Conservation (phyloP, 768 basidiomycete species). For the Mycena rosella region DNA sequence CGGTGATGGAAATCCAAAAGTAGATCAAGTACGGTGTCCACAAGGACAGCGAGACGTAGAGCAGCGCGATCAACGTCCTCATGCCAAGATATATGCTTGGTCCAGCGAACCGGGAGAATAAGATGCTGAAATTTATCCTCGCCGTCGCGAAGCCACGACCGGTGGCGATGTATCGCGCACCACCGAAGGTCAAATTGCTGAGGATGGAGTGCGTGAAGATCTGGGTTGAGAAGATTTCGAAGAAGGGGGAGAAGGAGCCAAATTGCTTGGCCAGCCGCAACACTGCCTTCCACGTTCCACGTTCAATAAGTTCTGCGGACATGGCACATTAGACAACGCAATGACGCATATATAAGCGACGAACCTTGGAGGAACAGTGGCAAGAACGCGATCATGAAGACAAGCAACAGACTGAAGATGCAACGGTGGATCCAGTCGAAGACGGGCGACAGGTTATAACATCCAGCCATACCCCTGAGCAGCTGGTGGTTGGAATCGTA, state of each 20-base stretch:
- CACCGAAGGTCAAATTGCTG: conserved; percentile 97
- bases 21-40: conserved; percentile 96
- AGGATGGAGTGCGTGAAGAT: conserved; percentile 98
- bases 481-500: conserved; percentile 82
- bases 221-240: conserved; percentile 98
- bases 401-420: conserved; percentile 98
- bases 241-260: conserved; percentile 91
- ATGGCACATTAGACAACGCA: conserved; percentile 35
- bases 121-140: conserved; percentile 92
- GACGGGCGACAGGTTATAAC: conserved; percentile 94
- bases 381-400: conserved; percentile 97
- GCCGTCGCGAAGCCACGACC: conserved; percentile 99
- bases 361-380: conserved; percentile 95
- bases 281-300: conserved; percentile 93
- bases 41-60: conserved; percentile 92
- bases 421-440: conserved; percentile 96
- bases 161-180: conserved; percentile 98
- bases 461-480: conserved; percentile 84
- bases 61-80: conserved; percentile 90
- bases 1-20: conserved; percentile 96
- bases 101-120: conserved; percentile 98
- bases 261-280: conserved; percentile 96
- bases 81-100: conserved; percentile 98
- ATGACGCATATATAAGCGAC: conserved; percentile 29
- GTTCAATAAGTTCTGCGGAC: conserved; percentile 88